Evolutionary conservation across 345 rosid genomes (phyloP).

Genomic region (Jatropha curcas): DNA sequence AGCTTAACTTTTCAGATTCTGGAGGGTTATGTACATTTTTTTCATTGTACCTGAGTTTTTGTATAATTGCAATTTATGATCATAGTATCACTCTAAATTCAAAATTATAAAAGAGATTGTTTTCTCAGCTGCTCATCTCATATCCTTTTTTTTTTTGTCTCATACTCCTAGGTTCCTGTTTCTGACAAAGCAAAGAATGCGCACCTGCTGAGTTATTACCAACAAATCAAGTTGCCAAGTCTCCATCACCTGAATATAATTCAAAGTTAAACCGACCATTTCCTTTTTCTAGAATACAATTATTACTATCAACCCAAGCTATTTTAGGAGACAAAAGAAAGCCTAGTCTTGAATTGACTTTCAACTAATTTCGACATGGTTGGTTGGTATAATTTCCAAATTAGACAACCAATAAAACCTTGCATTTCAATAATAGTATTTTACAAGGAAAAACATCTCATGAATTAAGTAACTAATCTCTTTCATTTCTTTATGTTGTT

Average conservation of each 20-base stretch:
- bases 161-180: no score
- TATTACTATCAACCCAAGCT: no score
- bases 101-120: no score
- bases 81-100: neutral
- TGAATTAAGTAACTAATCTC: no score
- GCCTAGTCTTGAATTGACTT: neutral
- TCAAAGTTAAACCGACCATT: neutral
- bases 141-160: no score
- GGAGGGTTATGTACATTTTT: slow-evolving; percentile 8
- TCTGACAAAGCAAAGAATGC: no score
- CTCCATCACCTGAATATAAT: neutral
- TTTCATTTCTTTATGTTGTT: no score
- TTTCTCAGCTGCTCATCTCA: neutral
- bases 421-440: neutral
- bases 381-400: neutral
- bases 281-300: neutral
- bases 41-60: neutral
- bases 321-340: no score
- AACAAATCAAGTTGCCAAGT: neutral
- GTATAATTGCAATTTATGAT: slow-evolving; percentile 12
- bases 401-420: neutral
- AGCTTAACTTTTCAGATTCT: neutral
- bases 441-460: no score
- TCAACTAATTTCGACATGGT: neutral
- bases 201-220: no score